Evolutionary conservation across 352 stramenopile genomes (phyloP).

Genomic region (Pythium biforme): DNA sequence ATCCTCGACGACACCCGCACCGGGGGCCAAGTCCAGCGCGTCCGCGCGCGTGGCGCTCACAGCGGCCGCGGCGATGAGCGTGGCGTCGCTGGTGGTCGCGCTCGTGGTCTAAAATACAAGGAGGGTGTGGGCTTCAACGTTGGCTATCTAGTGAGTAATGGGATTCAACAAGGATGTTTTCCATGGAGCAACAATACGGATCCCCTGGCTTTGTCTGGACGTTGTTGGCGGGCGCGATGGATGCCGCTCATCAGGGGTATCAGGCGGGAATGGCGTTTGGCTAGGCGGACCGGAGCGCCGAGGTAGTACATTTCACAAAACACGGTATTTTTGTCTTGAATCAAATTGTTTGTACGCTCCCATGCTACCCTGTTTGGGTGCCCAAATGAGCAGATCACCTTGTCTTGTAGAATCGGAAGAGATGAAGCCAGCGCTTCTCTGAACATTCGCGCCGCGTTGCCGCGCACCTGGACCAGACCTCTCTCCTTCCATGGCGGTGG

Average conservation of each 20-base stretch:
- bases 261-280: too few species aligned
- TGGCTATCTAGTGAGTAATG: too few species aligned
- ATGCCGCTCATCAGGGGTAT: not conserved
- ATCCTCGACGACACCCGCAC: not conserved
- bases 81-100: not conserved
- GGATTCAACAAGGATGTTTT: too few species aligned
- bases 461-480: too few species aligned
- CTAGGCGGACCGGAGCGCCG: too few species aligned
- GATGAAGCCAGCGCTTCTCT: constrained; percentile 5
- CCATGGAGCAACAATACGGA: not conserved
- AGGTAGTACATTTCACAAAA: too few species aligned
- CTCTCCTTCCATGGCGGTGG: too few species aligned
- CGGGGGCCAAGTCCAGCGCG: not conserved
- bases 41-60: not conserved
- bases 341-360: too few species aligned
- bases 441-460: constrained; percentile 18
- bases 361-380: not conserved
- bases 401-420: not conserved
- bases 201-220: constrained; percentile 3
- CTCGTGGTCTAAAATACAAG: not conserved
- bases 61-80: not conserved
- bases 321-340: too few species aligned
- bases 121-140: too few species aligned
- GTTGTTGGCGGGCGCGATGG: not conserved
- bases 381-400: not conserved